These are phyloP conservation scores for Penicillium palitans DNA, from an alignment of 2,329 filamentous ascomycete genomes.

Conservation along the genomic window DNA sequence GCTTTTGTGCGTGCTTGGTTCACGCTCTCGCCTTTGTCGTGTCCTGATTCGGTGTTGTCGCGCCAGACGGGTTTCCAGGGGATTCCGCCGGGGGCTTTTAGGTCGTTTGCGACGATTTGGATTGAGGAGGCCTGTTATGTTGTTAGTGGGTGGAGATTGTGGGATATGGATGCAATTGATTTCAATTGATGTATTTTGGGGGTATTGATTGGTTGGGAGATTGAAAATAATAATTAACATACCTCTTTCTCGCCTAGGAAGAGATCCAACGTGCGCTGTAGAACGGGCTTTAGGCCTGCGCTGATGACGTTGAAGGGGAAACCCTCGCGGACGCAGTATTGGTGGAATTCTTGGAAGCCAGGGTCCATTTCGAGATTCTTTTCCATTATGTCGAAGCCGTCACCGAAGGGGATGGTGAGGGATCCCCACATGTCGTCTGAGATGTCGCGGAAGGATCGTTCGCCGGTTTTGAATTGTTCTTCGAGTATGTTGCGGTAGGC, in stretches of 20 bases:
- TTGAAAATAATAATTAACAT: neutral
- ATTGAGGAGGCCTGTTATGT: conserved; percentile 53
- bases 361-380: conserved; percentile 62
- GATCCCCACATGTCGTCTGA: conserved; percentile 72
- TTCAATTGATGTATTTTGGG: neutral
- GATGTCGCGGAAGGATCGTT: conserved; percentile 67
- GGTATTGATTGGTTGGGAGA: neutral
- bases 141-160: neutral
- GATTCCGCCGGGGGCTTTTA: conserved; percentile 59
- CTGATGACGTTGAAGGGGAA: conserved; percentile 71
- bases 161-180: too few relatives aligned
- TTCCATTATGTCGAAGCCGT: conserved; percentile 66
- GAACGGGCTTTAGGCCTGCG: conserved; percentile 65
- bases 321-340: conserved; percentile 61
- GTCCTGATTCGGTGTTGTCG: conserved; percentile 64
- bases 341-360: conserved; percentile 64
- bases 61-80: conserved; percentile 67
- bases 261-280: conserved; percentile 62
- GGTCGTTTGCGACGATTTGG: conserved; percentile 69
- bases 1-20: conserved; percentile 60
- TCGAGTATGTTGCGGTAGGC: conserved; percentile 59
- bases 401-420: conserved; percentile 65
- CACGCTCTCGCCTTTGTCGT: conserved; percentile 67
- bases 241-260: conserved; percentile 62
- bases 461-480: conserved; percentile 63